Evolutionary conservation across 148 eudicot species (phyloP).

Genomic region (Chenopodium album): DNA sequence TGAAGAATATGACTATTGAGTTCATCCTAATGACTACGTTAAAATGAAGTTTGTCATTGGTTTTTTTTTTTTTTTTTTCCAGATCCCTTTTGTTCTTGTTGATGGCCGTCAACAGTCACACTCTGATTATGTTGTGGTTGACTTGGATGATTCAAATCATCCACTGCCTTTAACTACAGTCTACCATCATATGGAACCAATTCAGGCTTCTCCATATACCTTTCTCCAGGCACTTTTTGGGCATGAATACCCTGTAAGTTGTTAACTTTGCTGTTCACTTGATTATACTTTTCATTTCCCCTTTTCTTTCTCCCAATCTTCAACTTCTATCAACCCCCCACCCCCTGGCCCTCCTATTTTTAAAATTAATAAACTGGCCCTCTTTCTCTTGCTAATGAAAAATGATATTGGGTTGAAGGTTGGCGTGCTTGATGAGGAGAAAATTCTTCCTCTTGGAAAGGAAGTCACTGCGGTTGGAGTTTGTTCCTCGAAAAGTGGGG

Average conservation of each 20-base stretch:
- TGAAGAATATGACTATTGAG: neutral
- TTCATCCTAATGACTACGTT: neutral
- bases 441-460: conserved; percentile 87
- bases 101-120: conserved; percentile 54
- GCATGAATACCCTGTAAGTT: conserved; percentile 79
- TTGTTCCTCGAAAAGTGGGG: conserved; percentile 56
- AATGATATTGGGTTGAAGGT: conserved; percentile 46
- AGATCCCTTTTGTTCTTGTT: conserved; percentile 91
- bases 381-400: neutral
- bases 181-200: conserved; percentile 74
- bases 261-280: neutral
- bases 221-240: conserved; percentile 83
- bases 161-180: conserved; percentile 81
- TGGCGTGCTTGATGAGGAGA: conserved; percentile 79
- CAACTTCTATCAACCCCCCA: neutral
- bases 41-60: neutral
- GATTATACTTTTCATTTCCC: neutral
- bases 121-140: conserved; percentile 59
- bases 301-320: neutral
- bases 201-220: conserved; percentile 64
- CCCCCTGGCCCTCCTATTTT: neutral
- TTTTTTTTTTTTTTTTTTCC: conserved; percentile 9
- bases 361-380: neutral
- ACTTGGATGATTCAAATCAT: conserved; percentile 83
- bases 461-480: conserved; percentile 81